These are phyloP conservation scores for Russula abietina DNA, from an alignment of 768 basidiomycete genomes.

Conservation along the genomic window DNA sequence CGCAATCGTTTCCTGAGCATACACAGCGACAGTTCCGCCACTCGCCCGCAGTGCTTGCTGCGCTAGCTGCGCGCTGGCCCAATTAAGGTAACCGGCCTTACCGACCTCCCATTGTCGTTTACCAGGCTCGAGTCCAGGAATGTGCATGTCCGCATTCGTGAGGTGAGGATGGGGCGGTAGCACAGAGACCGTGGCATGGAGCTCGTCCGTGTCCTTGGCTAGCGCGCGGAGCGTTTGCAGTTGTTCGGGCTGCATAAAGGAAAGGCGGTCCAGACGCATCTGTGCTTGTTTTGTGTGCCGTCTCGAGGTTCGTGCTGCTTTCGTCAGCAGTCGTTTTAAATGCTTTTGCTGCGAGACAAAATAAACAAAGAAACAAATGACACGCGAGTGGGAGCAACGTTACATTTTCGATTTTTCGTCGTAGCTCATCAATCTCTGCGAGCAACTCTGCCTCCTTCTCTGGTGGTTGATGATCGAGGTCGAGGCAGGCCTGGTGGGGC, in stretches of 20 bases:
- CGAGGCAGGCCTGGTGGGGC: constrained; percentile 68
- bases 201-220: constrained; percentile 36
- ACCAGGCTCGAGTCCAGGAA: constrained; percentile 44
- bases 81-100: constrained; percentile 67
- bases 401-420: constrained; percentile 64
- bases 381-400: constrained; percentile 29
- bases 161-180: constrained; percentile 37
- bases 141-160: constrained; percentile 5
- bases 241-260: constrained; percentile 40
- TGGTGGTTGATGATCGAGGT: constrained; percentile 50
- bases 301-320: neutral
- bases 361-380: neutral
- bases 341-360: constrained; percentile 40
- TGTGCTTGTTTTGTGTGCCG: constrained; percentile 44
- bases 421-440: constrained; percentile 61
- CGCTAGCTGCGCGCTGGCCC: constrained; percentile 61
- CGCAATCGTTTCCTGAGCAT: neutral
- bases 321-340: neutral
- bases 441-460: constrained; percentile 49
- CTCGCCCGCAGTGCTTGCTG: constrained; percentile 27
- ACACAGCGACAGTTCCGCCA: neutral
- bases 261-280: constrained; percentile 37
- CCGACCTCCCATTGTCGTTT: constrained; percentile 76
- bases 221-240: constrained; percentile 38
- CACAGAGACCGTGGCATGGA: constrained; percentile 45